Percentiles rank a stretch among this genome's conserved stretches.
Evolutionary conservation across 257 asterid genomes (phyloP).

Genomic region (Ophiorrhiza pumila): DNA sequence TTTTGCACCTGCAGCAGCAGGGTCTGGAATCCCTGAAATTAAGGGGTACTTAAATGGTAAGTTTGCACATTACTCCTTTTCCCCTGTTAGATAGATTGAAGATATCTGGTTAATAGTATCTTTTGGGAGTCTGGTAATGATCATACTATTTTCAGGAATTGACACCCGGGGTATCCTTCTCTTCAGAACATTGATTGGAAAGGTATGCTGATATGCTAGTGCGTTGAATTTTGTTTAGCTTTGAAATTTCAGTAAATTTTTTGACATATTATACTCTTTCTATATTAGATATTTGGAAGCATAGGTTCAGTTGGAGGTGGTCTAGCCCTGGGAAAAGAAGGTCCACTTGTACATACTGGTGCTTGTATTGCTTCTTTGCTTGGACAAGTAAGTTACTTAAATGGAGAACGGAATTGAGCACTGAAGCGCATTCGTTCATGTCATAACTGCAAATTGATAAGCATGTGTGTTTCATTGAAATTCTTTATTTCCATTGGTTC

Average conservation of each 20-base stretch:
- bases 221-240: slow-evolving; percentile 13
- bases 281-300: slow-evolving; percentile 86
- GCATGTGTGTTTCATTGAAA: not conserved
- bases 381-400: slow-evolving; percentile 80
- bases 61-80: not conserved
- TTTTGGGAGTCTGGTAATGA: slow-evolving; percentile 21
- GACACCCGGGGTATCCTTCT: slow-evolving; percentile 94
- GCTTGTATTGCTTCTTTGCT: slow-evolving; percentile 98
- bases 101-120: not conserved
- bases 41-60: slow-evolving; percentile 96
- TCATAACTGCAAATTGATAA: not conserved
- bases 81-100: not conserved
- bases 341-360: slow-evolving; percentile 98
- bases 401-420: not conserved
- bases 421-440: not conserved
- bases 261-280: slow-evolving; percentile 11
- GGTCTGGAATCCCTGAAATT: slow-evolving; percentile 99
- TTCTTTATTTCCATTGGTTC: not conserved
- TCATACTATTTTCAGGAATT: slow-evolving; percentile 56
- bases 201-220: slow-evolving; percentile 46
- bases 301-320: slow-evolving; percentile 99
- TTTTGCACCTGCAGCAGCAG: slow-evolving; percentile 98
- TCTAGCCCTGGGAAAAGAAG: slow-evolving; percentile 98
- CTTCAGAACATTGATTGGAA: slow-evolving; percentile 93
- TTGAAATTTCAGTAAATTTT: not conserved